These are phyloP conservation scores for Pestalotiopsis sp. DNA, from an alignment of 2,329 filamentous ascomycete species.

Conservation along the genomic window DNA sequence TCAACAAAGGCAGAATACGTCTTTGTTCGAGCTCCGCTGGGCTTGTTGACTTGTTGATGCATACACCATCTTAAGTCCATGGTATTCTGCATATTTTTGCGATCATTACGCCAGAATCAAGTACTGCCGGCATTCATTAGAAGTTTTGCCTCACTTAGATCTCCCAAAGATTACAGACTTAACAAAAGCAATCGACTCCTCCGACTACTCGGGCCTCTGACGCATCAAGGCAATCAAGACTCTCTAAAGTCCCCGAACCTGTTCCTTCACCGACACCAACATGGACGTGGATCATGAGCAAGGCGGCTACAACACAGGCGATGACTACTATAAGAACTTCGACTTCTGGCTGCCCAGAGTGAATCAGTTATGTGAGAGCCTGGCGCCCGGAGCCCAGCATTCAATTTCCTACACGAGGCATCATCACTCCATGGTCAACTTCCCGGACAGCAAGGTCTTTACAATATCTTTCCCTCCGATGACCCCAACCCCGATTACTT, in stretches of 20 bases:
- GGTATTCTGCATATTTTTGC: background rate
- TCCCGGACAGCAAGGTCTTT: constrained; percentile 4
- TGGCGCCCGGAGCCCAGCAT: background rate
- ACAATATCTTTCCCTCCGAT: background rate
- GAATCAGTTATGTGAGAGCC: background rate
- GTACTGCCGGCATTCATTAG: background rate
- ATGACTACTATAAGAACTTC: constrained; percentile 1
- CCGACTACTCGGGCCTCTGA: background rate
- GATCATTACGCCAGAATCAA: background rate
- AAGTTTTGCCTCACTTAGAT: background rate
- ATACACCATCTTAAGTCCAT: background rate
- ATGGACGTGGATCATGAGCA: background rate
- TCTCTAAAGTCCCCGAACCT: background rate
- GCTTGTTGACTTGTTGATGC: background rate
- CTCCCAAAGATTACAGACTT: background rate
- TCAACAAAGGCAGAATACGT: background rate
- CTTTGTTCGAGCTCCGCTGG: background rate
- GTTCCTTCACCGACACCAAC: background rate
- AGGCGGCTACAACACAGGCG: background rate
- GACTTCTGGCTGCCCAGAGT: background rate
- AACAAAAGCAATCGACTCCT: background rate
- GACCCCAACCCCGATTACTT: background rate
- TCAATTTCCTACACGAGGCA: too few relatives aligned
- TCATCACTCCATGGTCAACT: background rate
- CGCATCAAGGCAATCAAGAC: background rate